Evolutionary conservation across 805 yeast species (phyloP).

Genomic region (Candida vartiovaarae): DNA sequence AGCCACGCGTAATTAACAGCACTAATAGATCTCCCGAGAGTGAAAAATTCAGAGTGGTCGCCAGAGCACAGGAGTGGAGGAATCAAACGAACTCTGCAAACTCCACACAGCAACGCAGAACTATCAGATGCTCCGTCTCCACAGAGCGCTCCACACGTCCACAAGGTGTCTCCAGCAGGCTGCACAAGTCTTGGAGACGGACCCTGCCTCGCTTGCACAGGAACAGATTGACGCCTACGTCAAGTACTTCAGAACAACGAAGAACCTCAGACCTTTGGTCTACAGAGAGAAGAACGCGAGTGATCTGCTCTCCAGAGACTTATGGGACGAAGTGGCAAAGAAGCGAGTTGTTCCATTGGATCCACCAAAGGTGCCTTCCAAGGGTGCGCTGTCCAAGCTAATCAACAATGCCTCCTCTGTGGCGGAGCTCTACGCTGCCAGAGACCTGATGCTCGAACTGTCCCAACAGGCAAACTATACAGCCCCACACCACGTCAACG

Average conservation of each 20-base stretch:
- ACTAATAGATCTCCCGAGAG: too few species aligned
- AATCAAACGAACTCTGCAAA: too few species aligned
- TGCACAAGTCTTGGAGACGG: conserved; percentile 1
- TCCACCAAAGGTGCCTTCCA: conserved; percentile 26
- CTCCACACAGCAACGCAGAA: too few species aligned
- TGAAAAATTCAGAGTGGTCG: too few species aligned
- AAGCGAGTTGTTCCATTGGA: conserved; percentile 27
- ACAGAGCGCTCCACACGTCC: conserved; percentile 13
- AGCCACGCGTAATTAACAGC: too few species aligned
- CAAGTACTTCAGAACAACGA: conserved; percentile 28
- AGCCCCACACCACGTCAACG: conserved; percentile 13
- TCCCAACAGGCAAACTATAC: conserved; percentile 19
- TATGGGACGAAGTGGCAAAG: conserved; percentile 30
- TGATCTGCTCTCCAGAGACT: conserved; percentile 30
- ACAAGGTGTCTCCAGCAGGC: conserved; percentile 7
- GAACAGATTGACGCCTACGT: conserved; percentile 26
- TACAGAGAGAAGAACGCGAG: conserved; percentile 35
- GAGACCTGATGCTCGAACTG: conserved; percentile 12
- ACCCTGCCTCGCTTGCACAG: conserved; percentile 10
- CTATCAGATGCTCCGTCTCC: conserved; percentile 1
- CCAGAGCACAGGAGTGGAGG: too few species aligned
- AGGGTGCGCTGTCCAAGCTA: conserved; percentile 19
- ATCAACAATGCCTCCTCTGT: conserved; percentile 16
- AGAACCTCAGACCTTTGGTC: conserved; percentile 29
- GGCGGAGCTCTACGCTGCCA: conserved; percentile 14